Conservation (phyloP, 129 eudicot genomes). For the Apium graveolens region DNA sequence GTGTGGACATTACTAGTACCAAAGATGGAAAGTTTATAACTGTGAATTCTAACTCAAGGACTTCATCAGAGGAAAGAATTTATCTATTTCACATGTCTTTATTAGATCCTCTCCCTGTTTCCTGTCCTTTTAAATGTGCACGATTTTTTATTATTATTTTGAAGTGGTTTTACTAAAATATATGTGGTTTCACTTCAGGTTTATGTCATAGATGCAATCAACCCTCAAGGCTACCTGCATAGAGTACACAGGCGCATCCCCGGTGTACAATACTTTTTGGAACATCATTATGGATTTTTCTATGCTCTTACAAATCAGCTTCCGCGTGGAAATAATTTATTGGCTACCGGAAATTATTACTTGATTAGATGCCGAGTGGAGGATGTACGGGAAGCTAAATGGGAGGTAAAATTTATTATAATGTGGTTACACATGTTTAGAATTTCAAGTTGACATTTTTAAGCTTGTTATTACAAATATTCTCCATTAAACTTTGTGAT, state of each 20-base stretch:
- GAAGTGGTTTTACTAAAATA: conserved; percentile 1
- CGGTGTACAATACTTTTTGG: conserved; percentile 78
- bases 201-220: conserved; percentile 58
- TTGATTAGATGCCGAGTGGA: conserved; percentile 62
- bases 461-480: background rate
- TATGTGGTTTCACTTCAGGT: conserved; percentile 47
- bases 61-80: conserved; percentile 94
- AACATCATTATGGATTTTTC: conserved; percentile 69
- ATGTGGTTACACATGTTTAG: background rate
- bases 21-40: conserved; percentile 88
- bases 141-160: background rate
- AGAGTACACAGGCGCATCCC: conserved; percentile 62
- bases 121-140: background rate
- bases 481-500: background rate
- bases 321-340: conserved; percentile 16
- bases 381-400: conserved; percentile 35
- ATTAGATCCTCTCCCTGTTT: background rate
- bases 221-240: conserved; percentile 42
- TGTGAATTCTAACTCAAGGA: conserved; percentile 87
- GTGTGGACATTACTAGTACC: conserved; percentile 86
- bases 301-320: conserved; percentile 65
- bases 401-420: conserved; percentile 49
- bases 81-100: conserved; percentile 19
- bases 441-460: background rate
- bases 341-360: conserved; percentile 39